A percentile compares a stretch with the other conserved stretches of the same genome.
phyloP scores from a whole-genome alignment of 202 grass and related monocot genomes.

The Bolboschoenoplectus hybrid region DNA sequence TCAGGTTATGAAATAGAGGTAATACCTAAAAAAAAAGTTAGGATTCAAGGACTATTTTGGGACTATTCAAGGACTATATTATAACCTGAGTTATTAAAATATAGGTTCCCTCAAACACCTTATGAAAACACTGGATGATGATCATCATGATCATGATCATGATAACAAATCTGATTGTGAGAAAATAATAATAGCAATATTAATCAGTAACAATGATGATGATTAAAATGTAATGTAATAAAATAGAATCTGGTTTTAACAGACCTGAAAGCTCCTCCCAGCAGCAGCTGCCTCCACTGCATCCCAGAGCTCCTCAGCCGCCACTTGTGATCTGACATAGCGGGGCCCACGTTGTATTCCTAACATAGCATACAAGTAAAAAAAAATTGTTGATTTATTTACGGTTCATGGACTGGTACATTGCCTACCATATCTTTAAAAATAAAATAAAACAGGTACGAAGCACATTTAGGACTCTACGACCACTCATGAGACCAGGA shows the following conservation, averaged over 20 bases:
- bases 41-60: background rate
- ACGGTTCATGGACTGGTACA: background rate
- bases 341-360: slow-evolving; percentile 17
- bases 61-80: background rate
- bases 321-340: slow-evolving; percentile 52
- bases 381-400: background rate
- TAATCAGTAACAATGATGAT: background rate
- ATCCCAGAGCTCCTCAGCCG: slow-evolving; percentile 50
- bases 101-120: background rate
- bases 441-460: background rate
- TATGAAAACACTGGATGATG: background rate
- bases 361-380: background rate
- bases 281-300: slow-evolving; percentile 45
- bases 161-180: no score
- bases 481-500: background rate
- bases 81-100: background rate
- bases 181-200: background rate
- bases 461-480: background rate
- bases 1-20: background rate
- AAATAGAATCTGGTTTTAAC: background rate
- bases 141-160: background rate
- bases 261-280: slow-evolving; percentile 38
- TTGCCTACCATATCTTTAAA: no score
- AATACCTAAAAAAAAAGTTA: background rate
- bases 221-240: background rate